Evolutionary conservation across 1,284 basidiomycete species (phyloP), one percentile per base, ranked within the genome.

Genomic region (Leccinum griseonigrum): DNA sequence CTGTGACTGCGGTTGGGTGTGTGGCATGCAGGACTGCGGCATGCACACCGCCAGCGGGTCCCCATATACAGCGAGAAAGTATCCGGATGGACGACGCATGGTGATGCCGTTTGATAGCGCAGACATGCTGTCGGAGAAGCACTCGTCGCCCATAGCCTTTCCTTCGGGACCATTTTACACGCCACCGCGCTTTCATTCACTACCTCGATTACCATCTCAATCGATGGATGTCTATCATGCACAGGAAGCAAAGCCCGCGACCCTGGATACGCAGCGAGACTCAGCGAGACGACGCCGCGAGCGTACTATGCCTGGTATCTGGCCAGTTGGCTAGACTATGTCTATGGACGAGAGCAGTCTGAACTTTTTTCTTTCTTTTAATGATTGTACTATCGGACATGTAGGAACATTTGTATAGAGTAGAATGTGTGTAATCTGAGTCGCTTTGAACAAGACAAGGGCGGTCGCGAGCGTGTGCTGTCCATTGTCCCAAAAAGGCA

Each of bases 301-400:
- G 61, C 60, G 65, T 60, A 71, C 73, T 58, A 77, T 78, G 75
- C 77, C 75, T 54, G 75, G 76, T 14, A 73, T 71, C 56, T 78
- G 77, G 76, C 69, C 66, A 16, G 70, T 69, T 51, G 57, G 31
- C 52, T 74, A 63, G 59, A 46, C 18, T 22, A 46, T 43, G n/a
- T 10, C 14, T 13, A 56, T 32, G 54, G 16, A 55, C 53, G 10
- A 59, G 31, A 32, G 32, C 22, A 46, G 36, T 22, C n/a, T 18
- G 40, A 10, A 43, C 40, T 46, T 36, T 58, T 59, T 58, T 40
- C 55, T 18, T 8, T 18, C 10, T 56, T 18, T 8, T 18, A 5
- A 3, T 43, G n/a, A n/a, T 51, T 70, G 71, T 68, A 71, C 56
- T n/a, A 57, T 66, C 38, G 71, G 54, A 68, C 60, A 51, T 71